Evolutionary conservation across 2,329 filamentous ascomycete genomes (phyloP).

Genomic region (Pseudohalonectria lignicola): DNA sequence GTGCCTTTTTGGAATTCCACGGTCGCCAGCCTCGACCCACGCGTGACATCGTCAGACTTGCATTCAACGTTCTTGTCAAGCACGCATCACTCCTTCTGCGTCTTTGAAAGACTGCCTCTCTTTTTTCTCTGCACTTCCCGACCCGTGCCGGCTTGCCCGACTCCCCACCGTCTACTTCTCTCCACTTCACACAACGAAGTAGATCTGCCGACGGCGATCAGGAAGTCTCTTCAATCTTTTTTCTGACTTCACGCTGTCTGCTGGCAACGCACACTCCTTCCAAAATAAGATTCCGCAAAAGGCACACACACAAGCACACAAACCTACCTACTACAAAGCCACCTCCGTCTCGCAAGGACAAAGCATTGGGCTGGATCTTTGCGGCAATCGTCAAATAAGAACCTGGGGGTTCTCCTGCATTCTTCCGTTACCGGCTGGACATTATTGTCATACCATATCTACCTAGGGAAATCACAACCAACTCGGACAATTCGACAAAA

Average conservation of each 20-base stretch:
- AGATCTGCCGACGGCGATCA: no score
- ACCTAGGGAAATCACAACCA: no score
- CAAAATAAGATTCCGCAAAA: background rate
- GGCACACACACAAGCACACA: no score
- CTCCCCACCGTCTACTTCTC: no score
- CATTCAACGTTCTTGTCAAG: constrained; percentile 9
- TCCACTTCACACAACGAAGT: no score
- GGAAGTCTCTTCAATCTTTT: no score
- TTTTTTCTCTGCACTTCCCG: constrained; percentile 8
- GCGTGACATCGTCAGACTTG: background rate
- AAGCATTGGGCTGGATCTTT: background rate
- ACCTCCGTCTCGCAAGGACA: background rate
- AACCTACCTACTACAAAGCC: constrained; percentile 1
- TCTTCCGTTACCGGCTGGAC: no score
- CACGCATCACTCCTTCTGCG: constrained; percentile 29
- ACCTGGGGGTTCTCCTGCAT: no score
- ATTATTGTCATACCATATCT: no score
- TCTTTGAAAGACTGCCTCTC: constrained; percentile 40
- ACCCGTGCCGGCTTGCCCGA: constrained; percentile 3
- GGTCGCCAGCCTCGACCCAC: constrained; percentile 12
- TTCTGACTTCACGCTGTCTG: no score
- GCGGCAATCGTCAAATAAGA: background rate
- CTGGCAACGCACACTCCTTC: no score
- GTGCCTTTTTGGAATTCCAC: constrained; percentile 8
- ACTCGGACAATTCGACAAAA: no score